Conservation (phyloP, 1,139 yeast genomes). For the Kurtzmaniella quercitrusa region DNA sequence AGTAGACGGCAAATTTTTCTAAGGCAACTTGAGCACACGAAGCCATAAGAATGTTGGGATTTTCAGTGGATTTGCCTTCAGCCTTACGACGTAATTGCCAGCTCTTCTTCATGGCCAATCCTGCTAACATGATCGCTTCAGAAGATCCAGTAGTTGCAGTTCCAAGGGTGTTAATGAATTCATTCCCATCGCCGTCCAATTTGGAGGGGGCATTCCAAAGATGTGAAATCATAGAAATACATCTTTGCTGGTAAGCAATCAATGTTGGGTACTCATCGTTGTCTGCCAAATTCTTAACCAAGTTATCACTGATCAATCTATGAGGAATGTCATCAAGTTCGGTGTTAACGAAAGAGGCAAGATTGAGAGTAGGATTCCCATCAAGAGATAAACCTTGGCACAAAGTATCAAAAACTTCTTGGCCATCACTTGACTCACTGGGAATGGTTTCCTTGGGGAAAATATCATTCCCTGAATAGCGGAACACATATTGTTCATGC, state of each 20-base stretch:
- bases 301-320: slow-evolving; percentile 59
- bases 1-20: slow-evolving; percentile 90
- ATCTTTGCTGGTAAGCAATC: slow-evolving; percentile 74
- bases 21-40: slow-evolving; percentile 91
- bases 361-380: slow-evolving; percentile 77
- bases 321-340: slow-evolving; percentile 42
- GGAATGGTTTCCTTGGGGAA: slow-evolving; percentile 57
- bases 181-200: slow-evolving; percentile 24
- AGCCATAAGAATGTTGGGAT: slow-evolving; percentile 92
- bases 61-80: slow-evolving; percentile 53
- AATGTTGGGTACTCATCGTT: slow-evolving; percentile 90
- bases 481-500: slow-evolving; percentile 29
- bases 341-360: slow-evolving; percentile 90
- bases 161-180: slow-evolving; percentile 55
- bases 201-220: slow-evolving; percentile 73
- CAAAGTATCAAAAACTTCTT: slow-evolving; percentile 58
- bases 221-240: slow-evolving; percentile 73
- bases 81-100: slow-evolving; percentile 72
- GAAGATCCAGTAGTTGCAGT: slow-evolving; percentile 93
- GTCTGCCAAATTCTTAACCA: slow-evolving; percentile 87
- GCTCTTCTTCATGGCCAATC: slow-evolving; percentile 82
- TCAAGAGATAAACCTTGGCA: slow-evolving; percentile 75
- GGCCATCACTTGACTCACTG: slow-evolving; percentile 46
- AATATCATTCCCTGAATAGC: slow-evolving; percentile 28
- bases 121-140: slow-evolving; percentile 92